These are phyloP conservation scores for Podaxis sp. DNA, from an alignment of 768 basidiomycete genomes.

Conservation along the genomic window DNA sequence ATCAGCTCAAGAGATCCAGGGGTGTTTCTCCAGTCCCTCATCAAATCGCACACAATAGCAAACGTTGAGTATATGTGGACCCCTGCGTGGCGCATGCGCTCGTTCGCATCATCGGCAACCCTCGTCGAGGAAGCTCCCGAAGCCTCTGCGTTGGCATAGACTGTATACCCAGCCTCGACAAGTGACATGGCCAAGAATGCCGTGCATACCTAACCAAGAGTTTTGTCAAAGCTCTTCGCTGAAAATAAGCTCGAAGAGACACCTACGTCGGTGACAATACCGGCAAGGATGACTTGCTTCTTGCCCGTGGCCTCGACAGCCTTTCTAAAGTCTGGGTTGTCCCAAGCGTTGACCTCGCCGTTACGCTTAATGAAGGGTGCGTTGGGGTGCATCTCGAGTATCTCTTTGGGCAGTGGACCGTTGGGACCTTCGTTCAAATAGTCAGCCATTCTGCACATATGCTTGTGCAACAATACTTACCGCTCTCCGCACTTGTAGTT, in stretches of 20 bases:
- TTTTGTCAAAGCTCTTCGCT: neutral
- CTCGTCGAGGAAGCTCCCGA: slow-evolving; percentile 40
- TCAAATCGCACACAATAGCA: slow-evolving; percentile 43
- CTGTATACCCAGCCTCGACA: slow-evolving; percentile 43
- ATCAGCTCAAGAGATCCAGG: slow-evolving; percentile 43
- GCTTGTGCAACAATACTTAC: slow-evolving; percentile 20
- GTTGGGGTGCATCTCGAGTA: slow-evolving; percentile 43
- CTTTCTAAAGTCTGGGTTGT: slow-evolving; percentile 45
- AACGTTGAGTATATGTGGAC: slow-evolving; percentile 47
- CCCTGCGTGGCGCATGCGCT: slow-evolving; percentile 47
- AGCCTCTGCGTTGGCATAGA: slow-evolving; percentile 48
- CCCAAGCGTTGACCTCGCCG: slow-evolving; percentile 54
- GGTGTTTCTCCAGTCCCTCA: slow-evolving; percentile 51
- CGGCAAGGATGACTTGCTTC: slow-evolving; percentile 50
- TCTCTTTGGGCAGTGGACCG: slow-evolving; percentile 46
- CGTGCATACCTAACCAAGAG: slow-evolving; percentile 41
- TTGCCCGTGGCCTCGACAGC: slow-evolving; percentile 49
- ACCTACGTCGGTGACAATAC: slow-evolving; percentile 49
- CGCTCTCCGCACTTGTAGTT: slow-evolving; percentile 45
- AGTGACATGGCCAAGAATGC: slow-evolving; percentile 49
- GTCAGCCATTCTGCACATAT: neutral
- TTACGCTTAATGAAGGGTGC: slow-evolving; percentile 45
- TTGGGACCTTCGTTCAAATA: slow-evolving; percentile 38
- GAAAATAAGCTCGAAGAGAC: neutral
- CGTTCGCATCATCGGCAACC: slow-evolving; percentile 45